A percentile compares a stretch with the other conserved stretches of the same genome.
Conservation (phyloP, 306 rosid genomes). For the Glycine soja region DNA sequence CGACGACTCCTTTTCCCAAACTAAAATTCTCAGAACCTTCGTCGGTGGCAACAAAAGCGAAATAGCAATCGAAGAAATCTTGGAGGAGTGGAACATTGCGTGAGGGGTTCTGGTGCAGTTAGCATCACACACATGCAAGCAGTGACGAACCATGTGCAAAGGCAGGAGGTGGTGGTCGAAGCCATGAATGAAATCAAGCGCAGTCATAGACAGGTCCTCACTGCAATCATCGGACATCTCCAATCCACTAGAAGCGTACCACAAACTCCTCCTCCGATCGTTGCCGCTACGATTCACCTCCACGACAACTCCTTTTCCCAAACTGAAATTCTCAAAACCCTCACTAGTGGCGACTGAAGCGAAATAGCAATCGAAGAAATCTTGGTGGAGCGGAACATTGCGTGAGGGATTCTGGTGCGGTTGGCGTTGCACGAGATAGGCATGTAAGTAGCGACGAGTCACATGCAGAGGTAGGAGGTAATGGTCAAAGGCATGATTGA, state of each 20-base stretch:
- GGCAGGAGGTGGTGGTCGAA: too few species aligned
- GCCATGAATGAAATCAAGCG: not conserved
- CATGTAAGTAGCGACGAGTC: too few species aligned
- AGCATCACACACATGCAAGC: too few species aligned
- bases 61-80: slow-evolving; percentile 66
- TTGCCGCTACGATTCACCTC: slow-evolving; percentile 40
- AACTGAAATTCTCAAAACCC: slow-evolving; percentile 61
- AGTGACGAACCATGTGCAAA: too few species aligned
- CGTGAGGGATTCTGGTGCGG: too few species aligned
- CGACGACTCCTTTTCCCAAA: slow-evolving; percentile 51
- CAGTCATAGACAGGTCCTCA: slow-evolving; percentile 52
- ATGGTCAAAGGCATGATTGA: too few species aligned
- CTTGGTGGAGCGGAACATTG: slow-evolving; percentile 1
- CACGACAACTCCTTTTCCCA: slow-evolving; percentile 49
- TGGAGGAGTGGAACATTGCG: too few species aligned
- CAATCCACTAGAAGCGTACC: slow-evolving; percentile 51
- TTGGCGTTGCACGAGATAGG: too few species aligned
- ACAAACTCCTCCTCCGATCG: slow-evolving; percentile 40
- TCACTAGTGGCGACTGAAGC: slow-evolving; percentile 45
- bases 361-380: slow-evolving; percentile 62
- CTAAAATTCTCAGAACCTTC: slow-evolving; percentile 59
- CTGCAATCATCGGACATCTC: slow-evolving; percentile 68
- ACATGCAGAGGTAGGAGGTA: too few species aligned
- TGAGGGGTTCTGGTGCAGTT: too few species aligned
- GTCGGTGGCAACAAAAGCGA: slow-evolving; percentile 45